Percentiles rank a stretch among this genome's conserved stretches.
Conservation (phyloP, 306 rosid genomes). For the Vicia villosa region DNA sequence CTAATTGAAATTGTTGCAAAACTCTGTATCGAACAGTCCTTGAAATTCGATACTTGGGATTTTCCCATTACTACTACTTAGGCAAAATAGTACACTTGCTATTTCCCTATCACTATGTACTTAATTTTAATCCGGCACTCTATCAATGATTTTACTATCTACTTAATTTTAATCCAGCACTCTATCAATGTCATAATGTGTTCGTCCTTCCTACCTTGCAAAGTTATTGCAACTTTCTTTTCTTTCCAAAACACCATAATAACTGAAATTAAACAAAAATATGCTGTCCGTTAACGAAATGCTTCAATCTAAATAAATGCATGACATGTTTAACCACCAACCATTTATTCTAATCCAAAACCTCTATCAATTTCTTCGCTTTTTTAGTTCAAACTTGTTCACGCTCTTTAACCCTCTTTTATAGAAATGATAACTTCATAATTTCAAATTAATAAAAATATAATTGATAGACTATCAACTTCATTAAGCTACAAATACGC, state of each 20-base stretch:
- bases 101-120: too few species aligned
- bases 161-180: too few species aligned
- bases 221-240: neutral
- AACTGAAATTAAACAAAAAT: neutral
- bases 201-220: neutral
- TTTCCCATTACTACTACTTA: too few species aligned
- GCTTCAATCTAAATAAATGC: neutral
- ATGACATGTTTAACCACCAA: neutral
- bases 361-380: neutral
- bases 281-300: neutral
- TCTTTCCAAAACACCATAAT: neutral
- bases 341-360: neutral
- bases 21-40: too few species aligned
- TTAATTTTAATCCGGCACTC: too few species aligned
- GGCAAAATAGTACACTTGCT: too few species aligned
- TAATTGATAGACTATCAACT: neutral
- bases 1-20: too few species aligned
- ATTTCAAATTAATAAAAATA: neutral
- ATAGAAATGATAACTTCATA: neutral
- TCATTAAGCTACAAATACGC: too few species aligned
- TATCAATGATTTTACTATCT: too few species aligned
- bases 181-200: neutral
- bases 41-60: too few species aligned
- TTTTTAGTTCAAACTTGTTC: neutral
- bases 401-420: neutral